Conservation (phyloP, 1,284 basidiomycete genomes). For the Malassezia equina region DNA sequence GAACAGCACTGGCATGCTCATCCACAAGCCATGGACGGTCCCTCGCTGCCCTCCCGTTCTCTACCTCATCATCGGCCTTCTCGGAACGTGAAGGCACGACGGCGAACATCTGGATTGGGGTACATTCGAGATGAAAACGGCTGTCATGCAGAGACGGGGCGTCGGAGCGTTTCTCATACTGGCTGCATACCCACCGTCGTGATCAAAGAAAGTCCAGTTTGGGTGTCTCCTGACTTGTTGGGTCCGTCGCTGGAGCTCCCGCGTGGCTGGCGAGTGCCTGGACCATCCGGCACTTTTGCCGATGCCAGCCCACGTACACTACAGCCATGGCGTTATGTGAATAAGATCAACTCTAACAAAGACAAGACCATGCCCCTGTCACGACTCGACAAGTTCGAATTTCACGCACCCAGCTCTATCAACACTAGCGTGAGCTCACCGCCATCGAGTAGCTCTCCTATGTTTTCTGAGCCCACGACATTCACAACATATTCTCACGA, state of each 20-base stretch:
- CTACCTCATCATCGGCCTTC: neutral
- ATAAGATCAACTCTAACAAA: neutral
- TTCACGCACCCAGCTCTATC: neutral
- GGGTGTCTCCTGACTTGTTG: neutral
- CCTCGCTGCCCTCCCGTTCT: neutral
- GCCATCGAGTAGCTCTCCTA: conserved; percentile 5
- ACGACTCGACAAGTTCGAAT: neutral
- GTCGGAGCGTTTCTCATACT: neutral
- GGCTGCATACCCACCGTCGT: neutral
- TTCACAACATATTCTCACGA: neutral
- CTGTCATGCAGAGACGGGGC: neutral
- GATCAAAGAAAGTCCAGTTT: neutral
- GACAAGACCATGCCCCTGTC: neutral
- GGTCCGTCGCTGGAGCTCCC: neutral
- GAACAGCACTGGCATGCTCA: neutral
- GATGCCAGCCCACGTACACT: neutral
- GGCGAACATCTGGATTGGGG: neutral
- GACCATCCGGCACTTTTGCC: neutral
- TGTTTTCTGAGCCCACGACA: conserved; percentile 13
- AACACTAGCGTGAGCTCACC: conserved; percentile 1
- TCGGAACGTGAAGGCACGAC: neutral
- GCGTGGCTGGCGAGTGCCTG: neutral
- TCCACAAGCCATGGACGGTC: neutral
- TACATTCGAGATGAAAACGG: neutral
- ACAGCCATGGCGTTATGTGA: neutral